These are phyloP conservation scores for Vicia faba DNA, from an alignment of 306 rosid species.

Conservation along the genomic window DNA sequence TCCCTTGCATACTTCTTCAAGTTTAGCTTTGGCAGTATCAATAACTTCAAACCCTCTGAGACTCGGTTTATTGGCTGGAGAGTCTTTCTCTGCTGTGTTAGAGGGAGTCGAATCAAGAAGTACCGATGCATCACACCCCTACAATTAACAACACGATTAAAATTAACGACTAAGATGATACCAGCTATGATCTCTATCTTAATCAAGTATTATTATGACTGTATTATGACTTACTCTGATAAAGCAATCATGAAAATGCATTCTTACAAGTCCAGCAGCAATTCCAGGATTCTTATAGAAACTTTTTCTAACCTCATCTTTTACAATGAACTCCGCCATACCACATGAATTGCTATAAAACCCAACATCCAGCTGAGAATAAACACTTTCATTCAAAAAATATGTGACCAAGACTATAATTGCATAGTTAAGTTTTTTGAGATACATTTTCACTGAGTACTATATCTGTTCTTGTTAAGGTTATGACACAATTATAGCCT, in stretches of 20 bases:
- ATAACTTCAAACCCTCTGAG: conserved; percentile 68
- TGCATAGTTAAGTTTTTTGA: conserved; percentile 34
- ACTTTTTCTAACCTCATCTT: conserved; percentile 55
- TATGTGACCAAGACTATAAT: conserved; percentile 27
- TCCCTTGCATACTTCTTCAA: conserved; percentile 61
- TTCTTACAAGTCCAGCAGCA: conserved; percentile 74
- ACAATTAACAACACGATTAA: conserved; percentile 11
- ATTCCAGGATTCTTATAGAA: conserved; percentile 45
- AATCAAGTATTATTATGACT: not conserved
- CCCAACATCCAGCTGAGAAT: conserved; percentile 59
- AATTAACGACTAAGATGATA: not conserved
- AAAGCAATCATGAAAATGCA: conserved; percentile 86
- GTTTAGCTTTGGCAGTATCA: conserved; percentile 70
- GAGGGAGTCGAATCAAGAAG: conserved; percentile 67
- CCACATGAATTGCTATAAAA: conserved; percentile 57
- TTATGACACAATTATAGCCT: conserved; percentile 18
- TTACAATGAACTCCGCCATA: conserved; percentile 62
- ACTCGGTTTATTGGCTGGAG: conserved; percentile 73
- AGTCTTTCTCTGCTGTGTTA: conserved; percentile 70
- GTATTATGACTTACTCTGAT: conserved; percentile 57
- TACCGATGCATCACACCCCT: conserved; percentile 84
- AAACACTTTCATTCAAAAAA: conserved; percentile 44
- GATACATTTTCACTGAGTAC: conserved; percentile 44
- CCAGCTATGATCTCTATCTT: conserved; percentile 2
- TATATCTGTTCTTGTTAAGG: conserved; percentile 21